Base-by-base conservation (phyloP, 192 early-diverging fungal genomes). In the Gigaspora rosea region DNA sequence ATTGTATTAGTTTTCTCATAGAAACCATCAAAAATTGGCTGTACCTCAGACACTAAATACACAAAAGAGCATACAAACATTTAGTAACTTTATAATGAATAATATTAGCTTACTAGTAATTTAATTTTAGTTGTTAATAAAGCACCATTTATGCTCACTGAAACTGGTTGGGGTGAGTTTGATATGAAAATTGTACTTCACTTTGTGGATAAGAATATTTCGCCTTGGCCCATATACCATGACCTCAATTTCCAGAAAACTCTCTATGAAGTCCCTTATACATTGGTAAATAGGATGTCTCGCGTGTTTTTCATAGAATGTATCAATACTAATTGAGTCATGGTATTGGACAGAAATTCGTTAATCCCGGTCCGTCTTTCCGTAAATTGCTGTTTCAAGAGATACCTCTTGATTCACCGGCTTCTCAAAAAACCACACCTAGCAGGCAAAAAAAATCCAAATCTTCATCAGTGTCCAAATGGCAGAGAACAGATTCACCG, bases 91-190 rank as follows among this genome's bases (percentile, higher is more conserved):
- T 79, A 15, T 41, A 72, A 54, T 32, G 49, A 50, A 16, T 59
- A 6, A 20, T 58, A 59, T 27, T 27, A 27, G 27, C 2, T 41
- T 41, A 58, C 52, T 51, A 74, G 65, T 49, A 36, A 20, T 18
- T 49, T 35, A 20, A 10, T 2, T 12, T 36, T 77, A 89, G 88
- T 85, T 18, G 64, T 82, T 47, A 79, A 75, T 66, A 82, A 82
- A 46, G 81, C 85, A 64, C 88, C 88, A 18, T 89, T 84, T 59
- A 71, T 59, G 15, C 78, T 89, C 8, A 75, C 80, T 57, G 88
- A 89, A 71, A 85, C 85, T 73, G 88, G 88, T 13, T 89, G 88
- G 88, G 88, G 88, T 10, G 88, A 88, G 74, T 89, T 89, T 75
- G 88, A 89, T 71, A 82, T 89, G 80, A 81, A 84, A 49, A 85